A percentile compares a stretch with the other conserved stretches of the same genome.
Evolutionary conservation across 495 filamentous ascomycete species (phyloP).

Genomic region (Lophiotrema nucula): DNA sequence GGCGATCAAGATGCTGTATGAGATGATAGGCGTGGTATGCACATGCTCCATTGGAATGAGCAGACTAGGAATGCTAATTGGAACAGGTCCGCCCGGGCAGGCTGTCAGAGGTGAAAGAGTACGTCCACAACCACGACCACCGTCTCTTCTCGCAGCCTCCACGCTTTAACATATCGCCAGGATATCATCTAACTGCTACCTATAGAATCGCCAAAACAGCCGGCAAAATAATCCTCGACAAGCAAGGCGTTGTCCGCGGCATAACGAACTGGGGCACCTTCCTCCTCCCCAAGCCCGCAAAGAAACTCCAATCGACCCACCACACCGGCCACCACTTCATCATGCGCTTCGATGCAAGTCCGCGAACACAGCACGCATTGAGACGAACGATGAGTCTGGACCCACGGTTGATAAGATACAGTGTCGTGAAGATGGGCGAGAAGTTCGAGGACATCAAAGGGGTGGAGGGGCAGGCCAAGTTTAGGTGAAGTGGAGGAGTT

Average conservation of each 20-base stretch:
- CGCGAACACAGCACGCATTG: conserved; percentile 67
- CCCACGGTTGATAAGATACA: conserved; percentile 83
- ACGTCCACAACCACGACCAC: conserved; percentile 36
- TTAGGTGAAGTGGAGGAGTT: conserved; percentile 10
- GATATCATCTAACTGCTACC: conserved; percentile 23
- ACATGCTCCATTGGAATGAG: conserved; percentile 10
- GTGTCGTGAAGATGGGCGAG: conserved; percentile 80
- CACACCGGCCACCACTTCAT: conserved; percentile 91
- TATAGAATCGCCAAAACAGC: conserved; percentile 81
- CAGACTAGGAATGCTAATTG: conserved; percentile 52
- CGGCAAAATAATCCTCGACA: conserved; percentile 76
- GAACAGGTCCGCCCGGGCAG: conserved; percentile 82
- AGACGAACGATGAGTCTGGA: conserved; percentile 77
- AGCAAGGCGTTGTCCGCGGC: conserved; percentile 87
- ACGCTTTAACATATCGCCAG: background rate
- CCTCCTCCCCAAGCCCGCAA: conserved; percentile 68
- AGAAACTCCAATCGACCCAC: conserved; percentile 75
- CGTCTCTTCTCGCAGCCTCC: background rate
- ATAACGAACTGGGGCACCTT: conserved; percentile 93
- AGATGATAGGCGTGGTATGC: conserved; percentile 91
- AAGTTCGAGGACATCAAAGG: conserved; percentile 68
- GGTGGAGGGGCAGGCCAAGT: conserved; percentile 56
- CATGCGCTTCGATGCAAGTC: conserved; percentile 86
- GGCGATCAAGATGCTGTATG: conserved; percentile 75
- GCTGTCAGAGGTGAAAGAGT: conserved; percentile 93